These are phyloP conservation scores for Trichosporon asahii DNA, from an alignment of 1,284 basidiomycete genomes.

Conservation along the genomic window DNA sequence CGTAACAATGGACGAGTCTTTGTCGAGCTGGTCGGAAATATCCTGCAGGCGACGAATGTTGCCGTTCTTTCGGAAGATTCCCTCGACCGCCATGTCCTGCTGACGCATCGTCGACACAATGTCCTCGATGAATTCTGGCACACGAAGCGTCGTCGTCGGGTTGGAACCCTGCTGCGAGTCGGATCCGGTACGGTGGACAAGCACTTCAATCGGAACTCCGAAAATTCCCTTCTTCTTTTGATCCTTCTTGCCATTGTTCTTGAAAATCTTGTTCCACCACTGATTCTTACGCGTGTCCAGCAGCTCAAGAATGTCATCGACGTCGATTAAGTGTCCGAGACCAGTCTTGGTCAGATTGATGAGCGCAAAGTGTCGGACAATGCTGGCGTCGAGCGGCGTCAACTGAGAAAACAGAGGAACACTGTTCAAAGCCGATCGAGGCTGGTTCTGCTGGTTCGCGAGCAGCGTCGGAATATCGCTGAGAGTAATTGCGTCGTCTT, in stretches of 20 bases:
- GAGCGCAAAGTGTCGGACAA: conserved; percentile 89
- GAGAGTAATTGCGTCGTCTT: conserved; percentile 58
- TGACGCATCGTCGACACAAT: conserved; percentile 97
- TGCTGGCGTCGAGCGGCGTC: conserved; percentile 75
- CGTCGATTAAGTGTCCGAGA: conserved; percentile 74
- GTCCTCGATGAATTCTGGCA: conserved; percentile 97
- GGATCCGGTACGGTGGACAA: conserved; percentile 92
- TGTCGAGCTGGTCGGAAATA: conserved; percentile 86
- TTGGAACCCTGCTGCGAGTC: conserved; percentile 83
- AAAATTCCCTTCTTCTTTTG: conserved; percentile 91
- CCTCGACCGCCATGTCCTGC: conserved; percentile 99
- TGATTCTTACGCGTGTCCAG: conserved; percentile 89
- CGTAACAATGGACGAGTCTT: conserved; percentile 84
- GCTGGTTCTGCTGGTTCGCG: conserved; percentile 54
- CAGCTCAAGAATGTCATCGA: conserved; percentile 90
- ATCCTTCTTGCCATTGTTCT: conserved; percentile 77
- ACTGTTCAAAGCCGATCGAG: conserved; percentile 52
- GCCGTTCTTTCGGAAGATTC: conserved; percentile 97
- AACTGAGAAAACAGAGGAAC: conserved; percentile 81
- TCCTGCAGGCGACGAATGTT: conserved; percentile 92
- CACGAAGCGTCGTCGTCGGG: conserved; percentile 75
- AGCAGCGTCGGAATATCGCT: conserved; percentile 89
- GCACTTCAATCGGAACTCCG: conserved; percentile 83
- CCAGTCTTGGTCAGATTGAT: conserved; percentile 67
- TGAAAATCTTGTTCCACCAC: conserved; percentile 97